phyloP scores from a whole-genome alignment of 164 flowering plant genomes.

The Chloranthus sessilifolius region DNA sequence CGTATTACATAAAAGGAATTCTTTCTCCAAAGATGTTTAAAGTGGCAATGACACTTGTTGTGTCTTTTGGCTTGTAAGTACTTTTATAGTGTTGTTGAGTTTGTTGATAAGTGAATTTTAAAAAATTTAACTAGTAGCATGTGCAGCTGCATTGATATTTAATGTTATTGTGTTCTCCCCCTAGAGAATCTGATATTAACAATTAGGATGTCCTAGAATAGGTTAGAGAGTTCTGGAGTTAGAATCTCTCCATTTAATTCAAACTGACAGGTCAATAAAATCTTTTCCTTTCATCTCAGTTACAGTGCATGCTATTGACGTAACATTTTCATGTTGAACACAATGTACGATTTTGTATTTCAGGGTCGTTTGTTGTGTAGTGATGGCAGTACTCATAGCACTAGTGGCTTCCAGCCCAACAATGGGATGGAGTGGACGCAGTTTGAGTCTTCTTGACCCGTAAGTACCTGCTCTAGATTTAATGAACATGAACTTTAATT shows the following conservation, averaged over 20 bases:
- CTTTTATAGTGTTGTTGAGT: too few species aligned
- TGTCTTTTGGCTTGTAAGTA: conserved; percentile 87
- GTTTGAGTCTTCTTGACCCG: conserved; percentile 99
- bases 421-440: conserved; percentile 99
- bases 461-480: conserved; percentile 28
- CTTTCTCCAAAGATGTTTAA: conserved; percentile 93
- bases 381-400: conserved; percentile 73
- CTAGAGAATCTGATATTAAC: background rate
- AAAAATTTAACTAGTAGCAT: too few species aligned
- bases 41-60: conserved; percentile 91
- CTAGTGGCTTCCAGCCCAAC: conserved; percentile 99
- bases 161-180: background rate
- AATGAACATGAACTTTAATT: background rate
- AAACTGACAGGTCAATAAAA: background rate
- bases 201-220: background rate
- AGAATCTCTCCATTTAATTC: background rate
- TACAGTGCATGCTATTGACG: background rate
- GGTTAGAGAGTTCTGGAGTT: background rate
- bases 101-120: too few species aligned
- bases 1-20: conserved; percentile 86
- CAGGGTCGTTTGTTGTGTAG: conserved; percentile 83
- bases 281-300: background rate
- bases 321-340: conserved; percentile 7
- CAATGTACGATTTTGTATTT: conserved; percentile 9
- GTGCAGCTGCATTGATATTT: background rate